Evolutionary conservation across 768 basidiomycete genomes (phyloP).

Genomic region (Mycena pura): DNA sequence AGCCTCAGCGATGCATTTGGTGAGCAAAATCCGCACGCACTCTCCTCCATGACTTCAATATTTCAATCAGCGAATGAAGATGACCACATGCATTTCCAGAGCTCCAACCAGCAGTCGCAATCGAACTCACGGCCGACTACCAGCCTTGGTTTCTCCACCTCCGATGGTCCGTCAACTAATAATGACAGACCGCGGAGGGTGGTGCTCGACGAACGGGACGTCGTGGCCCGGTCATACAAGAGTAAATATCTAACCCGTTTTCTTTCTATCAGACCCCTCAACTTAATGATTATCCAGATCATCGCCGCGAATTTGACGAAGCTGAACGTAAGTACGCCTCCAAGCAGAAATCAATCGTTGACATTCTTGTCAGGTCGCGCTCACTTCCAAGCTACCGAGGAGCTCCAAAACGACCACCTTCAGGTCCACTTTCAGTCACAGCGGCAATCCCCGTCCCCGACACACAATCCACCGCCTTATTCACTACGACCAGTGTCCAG

Average conservation of each 20-base stretch:
- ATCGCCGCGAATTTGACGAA: constrained; percentile 45
- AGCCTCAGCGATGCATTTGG: constrained; percentile 73
- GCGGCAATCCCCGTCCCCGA: constrained; percentile 63
- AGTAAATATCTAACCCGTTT: constrained; percentile 36
- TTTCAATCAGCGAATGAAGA: constrained; percentile 31
- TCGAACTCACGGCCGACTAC: constrained; percentile 48
- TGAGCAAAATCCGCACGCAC: constrained; percentile 37
- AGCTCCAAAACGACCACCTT: constrained; percentile 32
- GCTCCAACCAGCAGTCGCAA: constrained; percentile 12
- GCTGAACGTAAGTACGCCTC: constrained; percentile 45
- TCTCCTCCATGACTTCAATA: too few relatives aligned
- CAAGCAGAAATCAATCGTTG: constrained; percentile 13
- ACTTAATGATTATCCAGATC: constrained; percentile 37
- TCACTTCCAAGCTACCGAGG: constrained; percentile 26
- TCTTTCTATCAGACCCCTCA: constrained; percentile 4
- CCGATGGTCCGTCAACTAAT: not conserved
- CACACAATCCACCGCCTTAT: constrained; percentile 45
- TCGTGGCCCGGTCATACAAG: constrained; percentile 49
- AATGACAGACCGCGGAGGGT: constrained; percentile 46
- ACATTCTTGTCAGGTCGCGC: constrained; percentile 32
- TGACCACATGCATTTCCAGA: constrained; percentile 26
- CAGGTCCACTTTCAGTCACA: constrained; percentile 56
- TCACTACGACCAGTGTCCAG: constrained; percentile 44
- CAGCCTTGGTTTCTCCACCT: constrained; percentile 44
- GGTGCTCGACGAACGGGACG: constrained; percentile 40